Evolutionary conservation across 345 rosid genomes (phyloP), one percentile per base, ranked within the genome.

Genomic region (Hibiscus mutabilis): DNA sequence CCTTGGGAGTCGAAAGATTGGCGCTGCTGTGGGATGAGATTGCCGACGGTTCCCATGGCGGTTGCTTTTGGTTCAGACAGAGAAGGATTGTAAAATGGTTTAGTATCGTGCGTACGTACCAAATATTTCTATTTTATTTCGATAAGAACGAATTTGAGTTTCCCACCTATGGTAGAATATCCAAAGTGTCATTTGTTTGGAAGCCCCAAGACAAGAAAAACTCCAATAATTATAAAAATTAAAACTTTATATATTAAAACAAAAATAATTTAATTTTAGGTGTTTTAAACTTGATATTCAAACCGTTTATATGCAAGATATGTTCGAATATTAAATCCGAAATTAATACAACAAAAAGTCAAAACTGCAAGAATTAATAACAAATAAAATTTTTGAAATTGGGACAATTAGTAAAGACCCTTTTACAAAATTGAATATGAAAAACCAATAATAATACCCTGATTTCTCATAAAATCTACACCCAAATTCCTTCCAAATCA

Each of bases 11-110:
- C 63, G 81, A 86, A 91, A 73, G 78, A 77, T 46, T 82, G 53
- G 66, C 90, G 91, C 79, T 88, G 92, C 66, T 88, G 93, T 51
- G 90, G 53, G 18, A 75, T 72, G 56, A 91, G 84, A 60, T 67
- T 81, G 53, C 90, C 88, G 73, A 60, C 40, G 75, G 84, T 78
- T 7, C 80, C 95, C 97, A 89, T 93, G 29, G 51, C 71, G 13
- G 68, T 60, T 16, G 18, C 29, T 24, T 16, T 25, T 15, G 42
- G 21, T 57, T n/a, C 58, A 49, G 35, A 44, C 4, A 44, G 51
- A 3, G n/a, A 11, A 44, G 49, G 27, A 35, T 11, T 62, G 16
- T 19, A 1, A 14, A 44, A 24, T 14, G n/a, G 0, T 49, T 49
- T 5, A 3, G 3, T 16, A 42, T 42, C 12, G 46, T 10, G 46